Evolutionary conservation across 2,329 filamentous ascomycete species (phyloP).

Genomic region (Nectriaceae sp.): DNA sequence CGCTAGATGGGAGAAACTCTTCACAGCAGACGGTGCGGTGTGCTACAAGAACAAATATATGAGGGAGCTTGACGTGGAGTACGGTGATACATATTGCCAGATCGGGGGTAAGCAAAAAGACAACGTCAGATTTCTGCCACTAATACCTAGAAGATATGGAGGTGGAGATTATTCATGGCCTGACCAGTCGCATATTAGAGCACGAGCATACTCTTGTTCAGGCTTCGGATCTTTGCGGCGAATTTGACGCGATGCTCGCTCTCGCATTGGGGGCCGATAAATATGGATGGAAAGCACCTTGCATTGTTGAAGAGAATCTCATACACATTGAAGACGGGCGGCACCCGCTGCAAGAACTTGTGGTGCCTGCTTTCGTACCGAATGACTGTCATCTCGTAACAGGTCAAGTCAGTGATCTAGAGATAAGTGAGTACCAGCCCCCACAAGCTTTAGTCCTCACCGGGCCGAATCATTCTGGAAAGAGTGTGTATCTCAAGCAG

Average conservation of each 20-base stretch:
- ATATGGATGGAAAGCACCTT: constrained; percentile 71
- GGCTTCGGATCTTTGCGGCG: constrained; percentile 80
- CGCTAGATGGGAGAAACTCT: constrained; percentile 76
- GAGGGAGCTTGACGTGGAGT: constrained; percentile 75
- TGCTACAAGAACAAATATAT: constrained; percentile 90
- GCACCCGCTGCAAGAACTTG: constrained; percentile 84
- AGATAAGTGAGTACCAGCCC: neutral
- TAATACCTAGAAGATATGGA: constrained; percentile 66
- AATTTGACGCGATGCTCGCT: constrained; percentile 84
- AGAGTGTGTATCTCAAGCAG: constrained; percentile 95
- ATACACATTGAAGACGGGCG: constrained; percentile 77
- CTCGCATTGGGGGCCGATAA: constrained; percentile 75
- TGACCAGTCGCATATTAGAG: constrained; percentile 70
- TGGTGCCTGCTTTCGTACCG: constrained; percentile 76
- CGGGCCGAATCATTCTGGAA: constrained; percentile 94
- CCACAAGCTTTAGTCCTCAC: constrained; percentile 76
- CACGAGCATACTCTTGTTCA: constrained; percentile 65
- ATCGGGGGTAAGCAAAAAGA: constrained; percentile 67
- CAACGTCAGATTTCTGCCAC: constrained; percentile 1
- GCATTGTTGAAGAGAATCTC: constrained; percentile 68
- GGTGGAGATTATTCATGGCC: constrained; percentile 80
- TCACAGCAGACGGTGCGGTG: constrained; percentile 67
- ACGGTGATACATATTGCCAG: constrained; percentile 81
- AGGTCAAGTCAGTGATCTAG: constrained; percentile 43
- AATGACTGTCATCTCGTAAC: constrained; percentile 76